Conservation (phyloP, 441 rosid genomes). For the Mallotus japonicus region DNA sequence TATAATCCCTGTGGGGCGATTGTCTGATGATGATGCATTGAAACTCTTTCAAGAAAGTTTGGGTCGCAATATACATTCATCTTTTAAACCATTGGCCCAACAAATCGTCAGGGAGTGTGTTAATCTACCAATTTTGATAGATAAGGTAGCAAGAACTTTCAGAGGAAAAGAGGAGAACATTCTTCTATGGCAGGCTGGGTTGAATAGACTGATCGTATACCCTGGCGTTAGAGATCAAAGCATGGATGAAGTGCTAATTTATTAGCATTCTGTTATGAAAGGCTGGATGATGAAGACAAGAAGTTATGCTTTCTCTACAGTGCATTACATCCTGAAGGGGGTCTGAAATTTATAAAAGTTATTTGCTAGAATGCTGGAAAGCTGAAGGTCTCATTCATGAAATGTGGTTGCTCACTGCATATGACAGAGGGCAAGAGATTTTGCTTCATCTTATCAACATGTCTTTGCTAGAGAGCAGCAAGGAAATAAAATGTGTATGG, state of each 20-base stretch:
- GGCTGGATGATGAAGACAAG: slow-evolving; percentile 21
- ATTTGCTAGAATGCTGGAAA: slow-evolving; percentile 47
- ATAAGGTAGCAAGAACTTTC: slow-evolving; percentile 36
- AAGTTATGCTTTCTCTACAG: slow-evolving; percentile 33
- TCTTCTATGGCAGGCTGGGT: slow-evolving; percentile 30
- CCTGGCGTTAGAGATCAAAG: neutral
- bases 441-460: slow-evolving; percentile 33
- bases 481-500: slow-evolving; percentile 22
- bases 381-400: slow-evolving; percentile 26
- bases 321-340: slow-evolving; percentile 36
- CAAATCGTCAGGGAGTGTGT: slow-evolving; percentile 33
- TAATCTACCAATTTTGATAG: slow-evolving; percentile 37
- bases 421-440: slow-evolving; percentile 28
- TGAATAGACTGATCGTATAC: neutral
- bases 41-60: slow-evolving; percentile 21
- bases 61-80: slow-evolving; percentile 10
- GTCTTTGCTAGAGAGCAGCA: slow-evolving; percentile 34
- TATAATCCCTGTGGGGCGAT: slow-evolving; percentile 1
- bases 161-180: slow-evolving; percentile 5
- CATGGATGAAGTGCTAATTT: slow-evolving; percentile 26
- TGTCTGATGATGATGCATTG: slow-evolving; percentile 18
- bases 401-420: slow-evolving; percentile 3
- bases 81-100: slow-evolving; percentile 10
- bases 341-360: slow-evolving; percentile 28
- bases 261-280: slow-evolving; percentile 35